Conservation (phyloP, 306 rosid genomes). For the Dicorynia guianensis region DNA sequence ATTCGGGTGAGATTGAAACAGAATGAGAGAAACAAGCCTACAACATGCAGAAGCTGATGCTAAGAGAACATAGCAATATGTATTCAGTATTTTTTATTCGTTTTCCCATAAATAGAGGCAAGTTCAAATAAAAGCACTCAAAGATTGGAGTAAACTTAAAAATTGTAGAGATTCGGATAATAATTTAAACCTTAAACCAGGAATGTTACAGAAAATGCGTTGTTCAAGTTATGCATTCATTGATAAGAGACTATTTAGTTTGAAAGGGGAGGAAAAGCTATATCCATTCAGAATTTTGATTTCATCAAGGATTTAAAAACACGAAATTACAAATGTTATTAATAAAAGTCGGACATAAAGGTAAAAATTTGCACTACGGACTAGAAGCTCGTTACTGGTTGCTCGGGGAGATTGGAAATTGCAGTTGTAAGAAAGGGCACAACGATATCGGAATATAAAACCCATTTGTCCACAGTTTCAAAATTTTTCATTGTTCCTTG, state of each 20-base stretch:
- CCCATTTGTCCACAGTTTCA: not conserved
- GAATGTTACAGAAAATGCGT: no score
- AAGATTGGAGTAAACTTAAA: no score
- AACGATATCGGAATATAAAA: not conserved
- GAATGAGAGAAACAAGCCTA: not conserved
- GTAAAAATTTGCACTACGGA: not conserved
- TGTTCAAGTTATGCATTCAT: no score
- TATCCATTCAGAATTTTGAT: not conserved
- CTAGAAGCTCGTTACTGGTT: not conserved
- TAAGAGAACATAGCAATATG: not conserved
- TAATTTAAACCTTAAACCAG: no score
- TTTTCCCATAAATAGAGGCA: no score
- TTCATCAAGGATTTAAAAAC: not conserved
- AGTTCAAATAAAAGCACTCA: no score
- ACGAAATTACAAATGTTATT: not conserved
- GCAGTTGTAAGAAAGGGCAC: not conserved
- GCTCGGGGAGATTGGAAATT: not conserved
- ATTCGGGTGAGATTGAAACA: not conserved
- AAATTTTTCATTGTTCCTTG: not conserved
- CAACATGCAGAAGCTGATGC: conserved; percentile 10
- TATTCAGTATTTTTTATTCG: not conserved
- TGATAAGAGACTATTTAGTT: not conserved
- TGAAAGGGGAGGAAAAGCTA: not conserved
- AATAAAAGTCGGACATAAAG: no score
- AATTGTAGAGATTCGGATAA: no score